Conservation (phyloP, 352 stramenopile species). For the Phytophthora multivora region DNA sequence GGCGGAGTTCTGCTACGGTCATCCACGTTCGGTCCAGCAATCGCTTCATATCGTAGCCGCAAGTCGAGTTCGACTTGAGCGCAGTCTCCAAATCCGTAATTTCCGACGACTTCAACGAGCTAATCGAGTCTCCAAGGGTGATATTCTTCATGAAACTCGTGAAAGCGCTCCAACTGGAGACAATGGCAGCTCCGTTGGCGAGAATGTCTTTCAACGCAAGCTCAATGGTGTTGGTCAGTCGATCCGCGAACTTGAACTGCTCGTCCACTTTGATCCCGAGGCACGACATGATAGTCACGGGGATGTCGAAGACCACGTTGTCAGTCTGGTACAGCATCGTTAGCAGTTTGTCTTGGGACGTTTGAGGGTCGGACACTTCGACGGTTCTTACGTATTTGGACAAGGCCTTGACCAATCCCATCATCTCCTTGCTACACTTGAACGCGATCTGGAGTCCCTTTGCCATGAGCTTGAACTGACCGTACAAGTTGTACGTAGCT, state of each 20-base stretch:
- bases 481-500: slow-evolving; percentile 32
- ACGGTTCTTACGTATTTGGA: slow-evolving; percentile 39
- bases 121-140: slow-evolving; percentile 24
- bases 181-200: slow-evolving; percentile 35
- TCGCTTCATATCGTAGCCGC: slow-evolving; percentile 40
- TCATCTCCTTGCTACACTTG: slow-evolving; percentile 47
- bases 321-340: slow-evolving; percentile 51
- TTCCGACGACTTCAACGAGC: slow-evolving; percentile 25
- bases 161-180: slow-evolving; percentile 39
- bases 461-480: slow-evolving; percentile 35
- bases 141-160: slow-evolving; percentile 43
- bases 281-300: slow-evolving; percentile 47
- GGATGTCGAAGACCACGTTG: slow-evolving; percentile 52
- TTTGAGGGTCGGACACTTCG: slow-evolving; percentile 35
- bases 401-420: slow-evolving; percentile 40
- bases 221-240: slow-evolving; percentile 43
- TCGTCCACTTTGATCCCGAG: slow-evolving; percentile 37
- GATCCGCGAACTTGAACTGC: slow-evolving; percentile 32
- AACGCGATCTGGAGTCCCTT: slow-evolving; percentile 36
- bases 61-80: slow-evolving; percentile 35
- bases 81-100: slow-evolving; percentile 36
- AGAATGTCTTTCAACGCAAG: slow-evolving; percentile 44
- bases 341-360: slow-evolving; percentile 41
- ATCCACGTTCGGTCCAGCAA: slow-evolving; percentile 40
- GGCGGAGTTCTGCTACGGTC: slow-evolving; percentile 33